These are phyloP conservation scores for Neonectria faginata DNA, from an alignment of 2,329 filamentous ascomycete species.

Conservation along the genomic window DNA sequence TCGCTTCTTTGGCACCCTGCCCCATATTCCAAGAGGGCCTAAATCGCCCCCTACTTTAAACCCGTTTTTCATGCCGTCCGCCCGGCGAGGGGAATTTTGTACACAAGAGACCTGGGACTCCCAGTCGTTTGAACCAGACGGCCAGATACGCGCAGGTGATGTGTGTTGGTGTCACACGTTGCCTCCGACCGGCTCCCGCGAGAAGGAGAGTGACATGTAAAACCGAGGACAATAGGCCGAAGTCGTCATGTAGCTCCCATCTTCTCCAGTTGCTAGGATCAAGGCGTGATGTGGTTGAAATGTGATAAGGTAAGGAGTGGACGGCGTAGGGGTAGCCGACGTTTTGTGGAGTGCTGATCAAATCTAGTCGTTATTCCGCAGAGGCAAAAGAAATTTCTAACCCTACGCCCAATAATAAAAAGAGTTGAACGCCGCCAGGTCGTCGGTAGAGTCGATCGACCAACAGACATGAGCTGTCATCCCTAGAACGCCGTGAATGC, in stretches of 20 bases:
- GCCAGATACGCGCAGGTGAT: slow-evolving; percentile 39
- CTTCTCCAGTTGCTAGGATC: slow-evolving; percentile 45
- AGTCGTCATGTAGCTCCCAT: slow-evolving; percentile 34
- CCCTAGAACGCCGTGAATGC: slow-evolving; percentile 59
- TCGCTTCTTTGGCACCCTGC: slow-evolving; percentile 35
- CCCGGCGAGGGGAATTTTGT: slow-evolving; percentile 34
- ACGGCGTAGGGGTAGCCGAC: slow-evolving; percentile 52
- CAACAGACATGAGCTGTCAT: slow-evolving; percentile 54
- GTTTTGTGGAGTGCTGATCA: slow-evolving; percentile 44
- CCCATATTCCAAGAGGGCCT: slow-evolving; percentile 39
- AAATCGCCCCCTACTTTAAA: slow-evolving; percentile 38
- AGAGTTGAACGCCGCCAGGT: slow-evolving; percentile 53
- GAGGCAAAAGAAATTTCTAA: slow-evolving; percentile 48
- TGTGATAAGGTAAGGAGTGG: slow-evolving; percentile 53
- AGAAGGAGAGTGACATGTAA: slow-evolving; percentile 11
- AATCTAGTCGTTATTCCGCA: slow-evolving; percentile 48
- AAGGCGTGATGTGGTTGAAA: slow-evolving; percentile 41
- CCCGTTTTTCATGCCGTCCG: slow-evolving; percentile 26
- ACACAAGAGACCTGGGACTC: slow-evolving; percentile 42
- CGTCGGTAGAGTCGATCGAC: slow-evolving; percentile 49
- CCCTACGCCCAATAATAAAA: slow-evolving; percentile 52
- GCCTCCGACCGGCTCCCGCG: slow-evolving; percentile 22
- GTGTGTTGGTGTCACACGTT: slow-evolving; percentile 25
- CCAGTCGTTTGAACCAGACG: slow-evolving; percentile 39
- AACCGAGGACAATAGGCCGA: slow-evolving; percentile 26